Evolutionary conservation across 768 basidiomycete species (phyloP), one percentile per base, ranked within the genome.

Genomic region (Kwoniella mangroviensis): DNA sequence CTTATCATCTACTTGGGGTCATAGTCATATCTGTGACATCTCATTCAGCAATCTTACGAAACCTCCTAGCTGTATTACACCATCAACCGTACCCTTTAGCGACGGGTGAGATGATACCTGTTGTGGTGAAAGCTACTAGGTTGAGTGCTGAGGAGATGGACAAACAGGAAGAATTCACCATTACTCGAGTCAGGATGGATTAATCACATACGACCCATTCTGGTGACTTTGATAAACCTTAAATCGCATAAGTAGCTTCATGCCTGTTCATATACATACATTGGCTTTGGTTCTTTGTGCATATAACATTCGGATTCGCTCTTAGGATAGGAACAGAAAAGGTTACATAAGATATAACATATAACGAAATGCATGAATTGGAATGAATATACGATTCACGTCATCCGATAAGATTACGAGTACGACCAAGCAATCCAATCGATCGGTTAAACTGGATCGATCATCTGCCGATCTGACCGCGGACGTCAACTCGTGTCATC

Each of bases 71-170:
- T 15, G 77, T 81, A 6, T 68, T 83, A 4, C 67, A 75, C 22
- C 82, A 83, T 63, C 72, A 68, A 26, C 69, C 75, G 2, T 78
- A 81, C 68, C 76, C 79, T 2, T 69, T 83, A 5, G 72, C 73
- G 3, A 83, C 82, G 43, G 80, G 78, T 5, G 82, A 81, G 66
- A 79, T 83, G 80, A 83, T 83, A 49, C 82, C 82, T 2, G 73
- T 82, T 19, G 74, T 82, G 15, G 76, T 82, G 60, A 79, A 76
- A 61, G 79, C 79, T 40, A 82, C 81, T 4, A 56, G 55, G 13
- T 22, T 73, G 21, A 15, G 21, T 17, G 56, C 65, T 15, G 56
- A 45, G 13, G 49, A 54, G 51, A 64, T 64, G 45, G 45, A 49
- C 45, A 13, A 49, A 17, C 45, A 49, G 4, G 45, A 49, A 12